phyloP scores from a whole-genome alignment of 1,284 basidiomycete species.

The Schizophyllum amplum region DNA sequence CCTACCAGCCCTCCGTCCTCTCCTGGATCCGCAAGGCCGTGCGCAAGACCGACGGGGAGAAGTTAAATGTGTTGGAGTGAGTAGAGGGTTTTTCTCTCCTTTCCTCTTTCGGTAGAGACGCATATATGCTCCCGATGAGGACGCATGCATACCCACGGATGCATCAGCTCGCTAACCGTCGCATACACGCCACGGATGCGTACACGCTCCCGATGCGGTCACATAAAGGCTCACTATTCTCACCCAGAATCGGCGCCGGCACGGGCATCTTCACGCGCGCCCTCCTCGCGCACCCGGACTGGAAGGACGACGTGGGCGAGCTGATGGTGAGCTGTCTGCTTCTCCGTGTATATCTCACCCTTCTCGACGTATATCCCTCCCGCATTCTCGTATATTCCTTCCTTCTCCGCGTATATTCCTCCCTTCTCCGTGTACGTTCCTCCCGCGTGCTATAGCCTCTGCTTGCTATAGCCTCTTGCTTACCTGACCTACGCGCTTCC shows the following conservation, averaged over 20 bases:
- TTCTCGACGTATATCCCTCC: background rate
- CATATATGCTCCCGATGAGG: no score
- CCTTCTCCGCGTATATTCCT: no score
- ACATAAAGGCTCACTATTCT: no score
- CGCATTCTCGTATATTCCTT: background rate
- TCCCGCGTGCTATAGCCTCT: background rate
- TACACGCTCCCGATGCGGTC: background rate
- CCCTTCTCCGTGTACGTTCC: no score
- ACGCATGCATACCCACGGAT: no score
- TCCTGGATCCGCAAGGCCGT: constrained; percentile 41
- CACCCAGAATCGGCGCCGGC: constrained; percentile 54
- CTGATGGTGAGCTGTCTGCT: constrained; percentile 23
- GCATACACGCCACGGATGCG: background rate
- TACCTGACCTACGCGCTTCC: no score
- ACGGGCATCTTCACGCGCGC: constrained; percentile 79
- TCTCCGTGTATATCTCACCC: background rate
- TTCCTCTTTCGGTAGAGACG: no score
- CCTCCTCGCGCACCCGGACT: constrained; percentile 53
- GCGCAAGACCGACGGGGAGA: constrained; percentile 22
- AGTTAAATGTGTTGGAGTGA: constrained; percentile 63
- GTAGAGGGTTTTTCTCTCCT: no score
- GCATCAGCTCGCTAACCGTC: background rate
- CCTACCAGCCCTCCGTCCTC: constrained; percentile 55
- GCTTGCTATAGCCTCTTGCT: no score
- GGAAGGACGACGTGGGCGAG: constrained; percentile 37